Evolutionary conservation across 116 monocot genomes (phyloP).

Genomic region (Papilionanthe hybrid): DNA sequence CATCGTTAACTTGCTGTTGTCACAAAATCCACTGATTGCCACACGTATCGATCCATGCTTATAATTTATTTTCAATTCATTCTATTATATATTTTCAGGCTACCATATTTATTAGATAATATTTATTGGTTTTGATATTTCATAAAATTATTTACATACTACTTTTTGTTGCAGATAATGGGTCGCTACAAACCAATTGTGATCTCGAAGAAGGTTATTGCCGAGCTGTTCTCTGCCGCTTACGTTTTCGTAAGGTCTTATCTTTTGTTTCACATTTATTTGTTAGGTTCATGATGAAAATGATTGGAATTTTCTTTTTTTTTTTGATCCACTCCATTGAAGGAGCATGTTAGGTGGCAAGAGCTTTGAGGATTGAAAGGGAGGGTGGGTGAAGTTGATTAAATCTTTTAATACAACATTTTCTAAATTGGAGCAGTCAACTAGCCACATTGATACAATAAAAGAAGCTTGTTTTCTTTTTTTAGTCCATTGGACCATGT

Average conservation of each 20-base stretch:
- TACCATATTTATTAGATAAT: not conserved
- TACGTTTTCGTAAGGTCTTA: conserved; percentile 99
- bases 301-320: not conserved
- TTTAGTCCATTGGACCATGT: too few relatives aligned
- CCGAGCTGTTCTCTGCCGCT: conserved; percentile 72
- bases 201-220: conserved; percentile 92
- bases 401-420: not conserved
- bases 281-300: not conserved
- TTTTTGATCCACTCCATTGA: not conserved
- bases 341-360: not conserved
- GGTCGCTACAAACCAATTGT: conserved; percentile 61
- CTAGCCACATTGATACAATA: not conserved
- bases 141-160: not conserved
- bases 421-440: not conserved
- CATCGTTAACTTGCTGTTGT: not conserved
- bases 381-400: not conserved
- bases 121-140: not conserved
- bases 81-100: not conserved
- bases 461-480: not conserved
- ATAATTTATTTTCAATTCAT: not conserved
- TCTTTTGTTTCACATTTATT: conserved; percentile 24
- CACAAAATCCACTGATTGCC: not conserved
- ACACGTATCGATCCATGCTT: not conserved
- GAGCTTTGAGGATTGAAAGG: not conserved
- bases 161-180: conserved; percentile 56